Evolutionary conservation across 805 yeast genomes (phyloP), one percentile per base, ranked within the genome.

Genomic region (Komagataella pseudopastoris): DNA sequence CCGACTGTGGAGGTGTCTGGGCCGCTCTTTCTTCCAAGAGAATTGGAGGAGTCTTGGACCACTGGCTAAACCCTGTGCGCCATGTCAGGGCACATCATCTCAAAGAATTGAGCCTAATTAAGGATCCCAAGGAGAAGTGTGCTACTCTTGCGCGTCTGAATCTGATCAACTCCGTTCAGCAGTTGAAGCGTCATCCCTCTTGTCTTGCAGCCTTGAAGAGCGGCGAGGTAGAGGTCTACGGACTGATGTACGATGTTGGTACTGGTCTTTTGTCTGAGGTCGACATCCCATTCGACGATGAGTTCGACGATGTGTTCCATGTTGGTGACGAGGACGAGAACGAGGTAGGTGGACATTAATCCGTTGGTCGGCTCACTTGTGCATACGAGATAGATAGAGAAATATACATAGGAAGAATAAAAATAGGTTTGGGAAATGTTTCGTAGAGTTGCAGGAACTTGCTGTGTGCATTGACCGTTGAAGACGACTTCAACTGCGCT

Each of bases 1-100:
- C 93, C 36, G 95, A 88, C 65, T 90, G 98, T 73, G 96, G 96
- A 49, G 97, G 96, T 30, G 80, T 88, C 50, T 80, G 86, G 80
- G 88, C 95, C 20, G 80, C 89, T 6, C 68, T 90, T 49, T 74
- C 82, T 2, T 72, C 78, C 53, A 77, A 80, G 59, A 75, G 75
- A 57, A 71, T 82, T 39, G 89, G 89, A 39, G 81, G 84, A 24
- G 78, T 77, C 8, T 69, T 90, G 57, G 88, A 83, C 59, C 80
- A 80, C 50, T 85, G 90, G 90, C 71, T 85, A 52, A 75, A 71
- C 58, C 83, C 76, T 59, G 81, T 71, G 71, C 84, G 81, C 59
- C 85, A 82, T 51, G 76, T 87, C 51, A 73, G 87, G 60, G 85
- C 83, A 46, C 74, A 77, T 50, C 75, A 85, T 64, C 63, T 74